Percentiles rank a stretch among this genome's conserved stretches.
These are phyloP conservation scores for Venturia carpophila DNA, from an alignment of 2,329 filamentous ascomycete genomes.

Conservation along the genomic window DNA sequence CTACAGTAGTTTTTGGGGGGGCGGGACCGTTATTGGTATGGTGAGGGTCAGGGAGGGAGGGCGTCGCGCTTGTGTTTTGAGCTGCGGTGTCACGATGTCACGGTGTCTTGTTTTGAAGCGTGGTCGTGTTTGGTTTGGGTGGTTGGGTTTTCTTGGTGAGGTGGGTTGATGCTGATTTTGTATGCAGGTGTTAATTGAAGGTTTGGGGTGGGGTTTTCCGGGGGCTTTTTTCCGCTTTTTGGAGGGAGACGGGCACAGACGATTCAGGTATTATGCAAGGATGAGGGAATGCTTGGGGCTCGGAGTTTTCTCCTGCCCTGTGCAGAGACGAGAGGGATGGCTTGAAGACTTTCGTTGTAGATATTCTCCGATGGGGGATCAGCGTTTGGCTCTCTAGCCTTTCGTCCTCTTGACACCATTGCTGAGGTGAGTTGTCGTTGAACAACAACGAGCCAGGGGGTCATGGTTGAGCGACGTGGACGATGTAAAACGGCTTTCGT, in stretches of 20 bases:
- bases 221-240: not conserved
- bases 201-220: too few relatives aligned
- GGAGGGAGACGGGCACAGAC: not conserved
- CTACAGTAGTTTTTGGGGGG: too few relatives aligned
- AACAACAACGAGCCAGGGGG: too few relatives aligned
- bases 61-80: not conserved
- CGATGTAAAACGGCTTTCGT: not conserved
- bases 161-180: too few relatives aligned
- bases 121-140: not conserved
- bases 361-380: not conserved
- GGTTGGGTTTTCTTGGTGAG: too few relatives aligned
- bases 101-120: not conserved
- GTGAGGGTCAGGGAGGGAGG: not conserved
- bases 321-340: too few relatives aligned
- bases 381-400: not conserved
- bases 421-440: too few relatives aligned
- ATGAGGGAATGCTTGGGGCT: not conserved
- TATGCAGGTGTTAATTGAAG: too few relatives aligned
- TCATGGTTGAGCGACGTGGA: too few relatives aligned
- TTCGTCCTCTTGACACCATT: too few relatives aligned
- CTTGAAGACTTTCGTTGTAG: not conserved
- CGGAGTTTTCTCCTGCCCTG: not conserved
- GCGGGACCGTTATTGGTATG: too few relatives aligned
- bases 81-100: too few relatives aligned
- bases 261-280: not conserved